Percentiles rank a stretch among this genome's conserved stretches.
Conservation (phyloP, 2,329 filamentous ascomycete genomes). For the Colletotrichum coccodes region DNA sequence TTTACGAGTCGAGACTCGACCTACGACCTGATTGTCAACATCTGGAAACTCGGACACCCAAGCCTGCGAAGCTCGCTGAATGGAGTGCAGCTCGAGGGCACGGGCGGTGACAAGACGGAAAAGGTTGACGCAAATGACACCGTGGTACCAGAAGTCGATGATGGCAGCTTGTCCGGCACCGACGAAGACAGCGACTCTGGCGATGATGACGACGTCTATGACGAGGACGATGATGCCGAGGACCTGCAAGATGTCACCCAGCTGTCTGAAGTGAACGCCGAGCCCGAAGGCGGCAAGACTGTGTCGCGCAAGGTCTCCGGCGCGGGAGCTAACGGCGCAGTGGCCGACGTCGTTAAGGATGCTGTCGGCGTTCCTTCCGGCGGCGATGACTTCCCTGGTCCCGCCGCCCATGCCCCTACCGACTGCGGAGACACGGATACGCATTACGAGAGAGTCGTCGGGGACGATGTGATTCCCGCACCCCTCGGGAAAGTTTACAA, state of each 20-base stretch:
- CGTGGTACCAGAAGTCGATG: conserved; percentile 45
- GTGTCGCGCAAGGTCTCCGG: conserved; percentile 80
- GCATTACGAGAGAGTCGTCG: conserved; percentile 87
- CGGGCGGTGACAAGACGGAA: conserved; percentile 90
- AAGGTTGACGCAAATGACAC: conserved; percentile 68
- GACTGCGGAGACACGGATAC: conserved; percentile 82
- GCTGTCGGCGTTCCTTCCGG: conserved; percentile 52
- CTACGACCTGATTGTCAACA: conserved; percentile 96
- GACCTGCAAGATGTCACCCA: conserved; percentile 56
- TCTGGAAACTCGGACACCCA: conserved; percentile 97
- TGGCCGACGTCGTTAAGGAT: conserved; percentile 62
- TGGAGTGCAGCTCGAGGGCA: conserved; percentile 83
- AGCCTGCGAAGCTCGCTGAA: conserved; percentile 91
- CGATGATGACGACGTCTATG: conserved; percentile 79
- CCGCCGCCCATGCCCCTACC: conserved; percentile 82
- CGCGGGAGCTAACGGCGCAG: conserved; percentile 54
- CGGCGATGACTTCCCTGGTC: conserved; percentile 81
- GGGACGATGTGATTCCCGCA: conserved; percentile 86
- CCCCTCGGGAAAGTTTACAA: conserved; percentile 93
- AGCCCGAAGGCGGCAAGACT: conserved; percentile 68
- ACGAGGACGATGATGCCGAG: conserved; percentile 82
- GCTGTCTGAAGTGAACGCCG: conserved; percentile 52
- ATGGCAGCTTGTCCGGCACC: conserved; percentile 63
- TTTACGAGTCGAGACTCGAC: conserved; percentile 95
- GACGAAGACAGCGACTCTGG: conserved; percentile 68